Conservation (phyloP, 139 green algal species). For the Zygnema circumcarinatum region DNA sequence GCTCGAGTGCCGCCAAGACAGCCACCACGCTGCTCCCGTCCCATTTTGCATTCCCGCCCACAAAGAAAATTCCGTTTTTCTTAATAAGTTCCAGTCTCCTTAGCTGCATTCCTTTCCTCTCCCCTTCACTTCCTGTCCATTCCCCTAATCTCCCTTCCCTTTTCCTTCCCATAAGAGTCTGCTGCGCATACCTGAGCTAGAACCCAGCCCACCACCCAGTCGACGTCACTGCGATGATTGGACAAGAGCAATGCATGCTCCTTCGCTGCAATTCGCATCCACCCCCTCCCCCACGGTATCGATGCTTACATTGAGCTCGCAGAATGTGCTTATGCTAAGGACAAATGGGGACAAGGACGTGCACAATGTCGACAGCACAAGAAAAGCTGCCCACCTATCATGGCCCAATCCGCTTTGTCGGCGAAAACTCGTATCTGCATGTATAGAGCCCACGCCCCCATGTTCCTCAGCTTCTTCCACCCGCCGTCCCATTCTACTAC, state of each 20-base stretch:
- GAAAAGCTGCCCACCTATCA: too few relatives aligned
- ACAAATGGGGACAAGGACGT: background rate
- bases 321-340: background rate
- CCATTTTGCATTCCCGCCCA: background rate
- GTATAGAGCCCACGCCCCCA: background rate
- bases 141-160: background rate
- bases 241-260: slow-evolving; percentile 48
- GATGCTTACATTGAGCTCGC: background rate
- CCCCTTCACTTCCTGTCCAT: background rate
- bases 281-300: background rate
- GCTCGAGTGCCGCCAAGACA: slow-evolving; percentile 48
- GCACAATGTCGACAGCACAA: background rate
- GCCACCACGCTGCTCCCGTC: slow-evolving; percentile 34
- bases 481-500: background rate
- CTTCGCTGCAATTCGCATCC: slow-evolving; percentile 28
- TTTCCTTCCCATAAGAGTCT: too few relatives aligned
- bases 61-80: too few relatives aligned
- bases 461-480: background rate
- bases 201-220: slow-evolving; percentile 58
- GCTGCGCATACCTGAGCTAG: slow-evolving; percentile 26
- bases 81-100: too few relatives aligned
- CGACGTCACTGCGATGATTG: slow-evolving; percentile 61
- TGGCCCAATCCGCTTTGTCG: too few relatives aligned
- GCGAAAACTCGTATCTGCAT: slow-evolving; percentile 16
- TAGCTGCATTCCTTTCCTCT: too few relatives aligned